Conservation (phyloP, 2,329 filamentous ascomycete species). For the Clathrospora elynae region DNA sequence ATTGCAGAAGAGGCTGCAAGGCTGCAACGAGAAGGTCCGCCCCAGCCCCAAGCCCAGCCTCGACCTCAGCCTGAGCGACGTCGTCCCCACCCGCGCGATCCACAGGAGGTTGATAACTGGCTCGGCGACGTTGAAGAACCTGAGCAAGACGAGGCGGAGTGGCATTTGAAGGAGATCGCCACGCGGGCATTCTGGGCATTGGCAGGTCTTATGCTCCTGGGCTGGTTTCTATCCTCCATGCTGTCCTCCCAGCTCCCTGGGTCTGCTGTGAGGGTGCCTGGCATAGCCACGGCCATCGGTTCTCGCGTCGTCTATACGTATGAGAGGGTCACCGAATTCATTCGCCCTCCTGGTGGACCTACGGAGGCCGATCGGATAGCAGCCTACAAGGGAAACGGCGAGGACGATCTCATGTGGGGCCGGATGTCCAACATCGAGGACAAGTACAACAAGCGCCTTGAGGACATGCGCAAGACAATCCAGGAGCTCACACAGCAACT, state of each 20-base stretch:
- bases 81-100: slow-evolving; percentile 12
- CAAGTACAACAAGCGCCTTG: slow-evolving; percentile 16
- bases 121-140: slow-evolving; percentile 21
- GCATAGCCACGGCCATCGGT: slow-evolving; percentile 18
- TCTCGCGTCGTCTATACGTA: slow-evolving; percentile 24
- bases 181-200: slow-evolving; percentile 19
- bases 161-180: slow-evolving; percentile 18
- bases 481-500: slow-evolving; percentile 45
- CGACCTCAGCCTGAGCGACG: slow-evolving; percentile 7
- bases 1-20: slow-evolving; percentile 27
- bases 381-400: slow-evolving; percentile 10
- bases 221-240: slow-evolving; percentile 4
- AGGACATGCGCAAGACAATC: slow-evolving; percentile 23
- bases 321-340: slow-evolving; percentile 20
- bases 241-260: slow-evolving; percentile 7
- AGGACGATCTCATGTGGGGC: slow-evolving; percentile 25
- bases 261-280: slow-evolving; percentile 11
- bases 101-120: slow-evolving; percentile 25
- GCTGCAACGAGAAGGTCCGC: slow-evolving; percentile 20
- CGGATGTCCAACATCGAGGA: slow-evolving; percentile 24
- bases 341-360: slow-evolving; percentile 21
- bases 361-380: slow-evolving; percentile 1
- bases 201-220: slow-evolving; percentile 5
- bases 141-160: slow-evolving; percentile 21
- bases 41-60: slow-evolving; percentile 11